Evolutionary conservation across 129 eudicot genomes (phyloP).

Genomic region (Arctium minus): DNA sequence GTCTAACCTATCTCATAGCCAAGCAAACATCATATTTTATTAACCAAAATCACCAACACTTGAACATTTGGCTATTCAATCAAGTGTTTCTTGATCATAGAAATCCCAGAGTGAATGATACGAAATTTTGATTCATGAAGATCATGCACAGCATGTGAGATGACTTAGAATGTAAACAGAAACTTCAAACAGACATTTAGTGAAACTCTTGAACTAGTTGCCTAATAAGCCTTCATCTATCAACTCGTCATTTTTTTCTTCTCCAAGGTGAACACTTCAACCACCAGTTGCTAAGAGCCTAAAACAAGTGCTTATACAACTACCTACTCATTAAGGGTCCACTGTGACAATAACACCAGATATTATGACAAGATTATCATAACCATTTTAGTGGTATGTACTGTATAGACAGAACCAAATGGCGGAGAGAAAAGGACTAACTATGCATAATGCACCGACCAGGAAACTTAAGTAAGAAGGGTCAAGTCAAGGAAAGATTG

Average conservation of each 20-base stretch:
- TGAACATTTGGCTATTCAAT: neutral
- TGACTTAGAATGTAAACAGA: neutral
- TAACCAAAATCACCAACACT: neutral
- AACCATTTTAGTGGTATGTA: neutral
- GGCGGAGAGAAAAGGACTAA: neutral
- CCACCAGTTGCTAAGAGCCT: neutral
- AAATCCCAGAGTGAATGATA: neutral
- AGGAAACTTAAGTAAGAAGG: neutral
- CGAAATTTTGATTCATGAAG: neutral
- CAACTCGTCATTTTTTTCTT: neutral
- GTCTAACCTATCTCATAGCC: neutral
- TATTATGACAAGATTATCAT: neutral
- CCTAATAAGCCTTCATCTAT: neutral
- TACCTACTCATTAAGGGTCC: neutral
- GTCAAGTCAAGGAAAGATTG: neutral
- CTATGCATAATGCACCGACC: neutral
- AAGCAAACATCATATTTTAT: constrained; percentile 5
- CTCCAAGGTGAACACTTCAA: neutral
- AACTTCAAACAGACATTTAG: neutral
- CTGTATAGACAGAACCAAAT: neutral
- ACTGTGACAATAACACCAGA: neutral
- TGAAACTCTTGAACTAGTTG: neutral
- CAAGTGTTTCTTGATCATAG: neutral
- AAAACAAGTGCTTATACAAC: neutral
- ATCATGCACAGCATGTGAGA: neutral